Conservation (phyloP, 129 eudicot genomes). For the Mikania micrantha region DNA sequence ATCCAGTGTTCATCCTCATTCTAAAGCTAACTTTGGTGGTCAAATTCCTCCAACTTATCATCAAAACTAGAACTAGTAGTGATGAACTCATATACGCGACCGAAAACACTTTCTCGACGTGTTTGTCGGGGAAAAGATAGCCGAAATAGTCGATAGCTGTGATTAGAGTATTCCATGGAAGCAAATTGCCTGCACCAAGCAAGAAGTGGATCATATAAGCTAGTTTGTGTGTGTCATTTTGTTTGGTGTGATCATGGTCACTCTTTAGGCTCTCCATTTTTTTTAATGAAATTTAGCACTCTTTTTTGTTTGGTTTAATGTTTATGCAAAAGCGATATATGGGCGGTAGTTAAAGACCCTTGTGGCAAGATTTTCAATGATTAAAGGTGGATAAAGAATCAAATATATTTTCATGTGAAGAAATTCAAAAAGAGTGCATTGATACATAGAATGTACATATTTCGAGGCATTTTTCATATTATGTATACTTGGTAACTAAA, state of each 20-base stretch:
- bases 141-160: conserved; percentile 72
- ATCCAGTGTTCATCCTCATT: conserved; percentile 65
- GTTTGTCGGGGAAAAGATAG: conserved; percentile 46
- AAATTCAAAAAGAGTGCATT: background rate
- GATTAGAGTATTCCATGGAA: conserved; percentile 83
- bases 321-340: conserved; percentile 11
- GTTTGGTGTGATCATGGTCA: conserved; percentile 19
- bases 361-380: conserved; percentile 20
- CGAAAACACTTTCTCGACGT: conserved; percentile 66
- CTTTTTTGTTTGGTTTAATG: conserved; percentile 14
- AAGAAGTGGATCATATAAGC: conserved; percentile 66
- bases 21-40: conserved; percentile 38
- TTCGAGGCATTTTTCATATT: too few species aligned
- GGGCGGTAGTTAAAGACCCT: conserved; percentile 12
- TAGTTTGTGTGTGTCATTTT: conserved; percentile 46
- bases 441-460: background rate
- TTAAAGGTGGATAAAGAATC: conserved; percentile 22
- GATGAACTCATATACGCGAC: conserved; percentile 73
- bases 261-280: conserved; percentile 38
- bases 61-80: conserved; percentile 37
- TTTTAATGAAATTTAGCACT: conserved; percentile 4
- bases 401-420: background rate
- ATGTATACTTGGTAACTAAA: background rate
- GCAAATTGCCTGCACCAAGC: conserved; percentile 84
- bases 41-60: conserved; percentile 32